These are phyloP conservation scores for Wickerhamiella dianesei DNA, from an alignment of 805 yeast genomes.

Conservation along the genomic window DNA sequence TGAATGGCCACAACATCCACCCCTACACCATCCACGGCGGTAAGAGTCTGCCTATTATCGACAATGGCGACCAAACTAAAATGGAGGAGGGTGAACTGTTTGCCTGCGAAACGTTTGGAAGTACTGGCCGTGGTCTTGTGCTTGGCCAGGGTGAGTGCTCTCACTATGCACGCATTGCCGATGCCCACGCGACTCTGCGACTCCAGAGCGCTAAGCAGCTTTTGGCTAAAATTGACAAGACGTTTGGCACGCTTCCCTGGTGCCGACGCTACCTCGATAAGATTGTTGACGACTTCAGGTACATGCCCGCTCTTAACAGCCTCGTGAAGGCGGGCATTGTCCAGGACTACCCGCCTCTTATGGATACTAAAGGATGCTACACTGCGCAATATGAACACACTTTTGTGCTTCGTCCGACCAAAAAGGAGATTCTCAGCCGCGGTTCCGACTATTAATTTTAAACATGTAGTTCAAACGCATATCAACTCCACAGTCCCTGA, in stretches of 20 bases:
- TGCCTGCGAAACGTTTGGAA: slow-evolving; percentile 96
- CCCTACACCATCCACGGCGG: slow-evolving; percentile 85
- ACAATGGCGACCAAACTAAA: slow-evolving; percentile 84
- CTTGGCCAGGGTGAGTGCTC: slow-evolving; percentile 81
- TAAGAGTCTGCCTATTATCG: slow-evolving; percentile 91
- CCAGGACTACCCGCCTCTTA: slow-evolving; percentile 86
- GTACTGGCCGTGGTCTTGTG: slow-evolving; percentile 91
- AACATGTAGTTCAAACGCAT: background rate
- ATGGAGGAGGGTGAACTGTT: slow-evolving; percentile 98
- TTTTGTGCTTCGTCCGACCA: slow-evolving; percentile 72
- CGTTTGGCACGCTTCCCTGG: slow-evolving; percentile 92
- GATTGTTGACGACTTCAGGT: slow-evolving; percentile 72
- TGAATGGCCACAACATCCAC: slow-evolving; percentile 87
- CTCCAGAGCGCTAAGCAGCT: slow-evolving; percentile 57
- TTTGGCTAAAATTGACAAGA: slow-evolving; percentile 53
- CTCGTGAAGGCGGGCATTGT: slow-evolving; percentile 79
- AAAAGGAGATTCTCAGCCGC: slow-evolving; percentile 85
- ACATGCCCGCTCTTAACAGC: slow-evolving; percentile 71
- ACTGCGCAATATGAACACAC: slow-evolving; percentile 98
- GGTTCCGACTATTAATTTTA: slow-evolving; percentile 71
- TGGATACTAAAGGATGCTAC: slow-evolving; percentile 69
- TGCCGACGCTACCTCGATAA: slow-evolving; percentile 91
- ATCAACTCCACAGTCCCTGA: too few species aligned
- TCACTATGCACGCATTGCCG: slow-evolving; percentile 64
- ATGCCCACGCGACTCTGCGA: slow-evolving; percentile 37